A percentile compares a stretch with the other conserved stretches of the same genome.
phyloP scores from a whole-genome alignment of 495 filamentous ascomycete species.

The Neurospora sp. region DNA sequence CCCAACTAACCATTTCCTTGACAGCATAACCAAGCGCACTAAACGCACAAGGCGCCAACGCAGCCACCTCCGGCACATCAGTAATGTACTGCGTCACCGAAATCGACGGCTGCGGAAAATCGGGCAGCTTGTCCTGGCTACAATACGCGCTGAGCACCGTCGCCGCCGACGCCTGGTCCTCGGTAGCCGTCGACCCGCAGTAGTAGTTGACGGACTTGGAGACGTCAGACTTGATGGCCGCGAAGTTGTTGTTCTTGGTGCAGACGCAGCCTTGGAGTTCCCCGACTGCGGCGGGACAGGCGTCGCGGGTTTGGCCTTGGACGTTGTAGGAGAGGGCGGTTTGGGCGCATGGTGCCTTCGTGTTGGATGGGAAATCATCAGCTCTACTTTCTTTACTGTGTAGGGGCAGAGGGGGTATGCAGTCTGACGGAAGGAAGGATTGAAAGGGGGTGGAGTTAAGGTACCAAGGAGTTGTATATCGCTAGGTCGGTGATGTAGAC shows the following conservation, averaged over 20 bases:
- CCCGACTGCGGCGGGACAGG: slow-evolving; percentile 29
- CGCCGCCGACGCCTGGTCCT: slow-evolving; percentile 33
- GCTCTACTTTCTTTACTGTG: background rate
- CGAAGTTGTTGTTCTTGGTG: slow-evolving; percentile 37
- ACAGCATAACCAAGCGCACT: slow-evolving; percentile 30
- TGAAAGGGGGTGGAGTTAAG: background rate
- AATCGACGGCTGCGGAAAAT: slow-evolving; percentile 28
- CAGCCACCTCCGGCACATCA: slow-evolving; percentile 30
- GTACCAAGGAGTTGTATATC: slow-evolving; percentile 32
- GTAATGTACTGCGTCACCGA: slow-evolving; percentile 34
- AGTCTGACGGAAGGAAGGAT: background rate
- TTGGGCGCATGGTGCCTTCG: slow-evolving; percentile 38
- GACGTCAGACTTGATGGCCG: slow-evolving; percentile 26
- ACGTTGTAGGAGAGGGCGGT: slow-evolving; percentile 31
- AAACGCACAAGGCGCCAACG: slow-evolving; percentile 36
- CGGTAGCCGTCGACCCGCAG: slow-evolving; percentile 34
- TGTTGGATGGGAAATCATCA: slow-evolving; percentile 1
- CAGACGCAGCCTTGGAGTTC: slow-evolving; percentile 39
- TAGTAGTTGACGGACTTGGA: slow-evolving; percentile 26
- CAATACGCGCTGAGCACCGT: slow-evolving; percentile 38
- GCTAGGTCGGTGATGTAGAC: slow-evolving; percentile 36
- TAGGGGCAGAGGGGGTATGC: background rate
- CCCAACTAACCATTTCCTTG: slow-evolving; percentile 24
- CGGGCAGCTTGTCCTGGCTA: slow-evolving; percentile 23
- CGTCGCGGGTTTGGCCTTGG: slow-evolving; percentile 25